phyloP scores from a whole-genome alignment of 2,329 filamentous ascomycete species.

The Colletotrichum godetiae region DNA sequence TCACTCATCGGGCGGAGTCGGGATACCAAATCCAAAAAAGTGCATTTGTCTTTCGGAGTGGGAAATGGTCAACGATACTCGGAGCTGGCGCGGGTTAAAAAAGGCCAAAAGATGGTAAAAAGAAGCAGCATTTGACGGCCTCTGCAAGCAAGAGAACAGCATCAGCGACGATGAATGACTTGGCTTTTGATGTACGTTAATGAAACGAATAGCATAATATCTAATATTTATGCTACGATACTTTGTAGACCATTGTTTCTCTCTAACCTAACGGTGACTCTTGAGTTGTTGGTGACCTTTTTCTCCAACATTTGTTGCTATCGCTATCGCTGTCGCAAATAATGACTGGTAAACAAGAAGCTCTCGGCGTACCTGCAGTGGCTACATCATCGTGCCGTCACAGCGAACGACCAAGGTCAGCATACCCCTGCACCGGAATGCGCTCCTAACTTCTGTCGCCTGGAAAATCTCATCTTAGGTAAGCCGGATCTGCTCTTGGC shows the following conservation, averaged over 20 bases:
- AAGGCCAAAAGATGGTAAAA: not conserved
- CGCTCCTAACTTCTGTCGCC: constrained; percentile 26
- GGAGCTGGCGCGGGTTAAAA: constrained; percentile 13
- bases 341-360: not conserved
- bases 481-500: constrained; percentile 25
- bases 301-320: not conserved
- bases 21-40: constrained; percentile 31
- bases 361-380: constrained; percentile 32
- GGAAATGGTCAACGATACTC: constrained; percentile 4
- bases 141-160: not conserved
- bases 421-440: constrained; percentile 22
- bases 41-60: not conserved
- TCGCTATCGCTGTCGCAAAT: not conserved
- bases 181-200: constrained; percentile 29
- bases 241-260: not conserved
- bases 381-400: constrained; percentile 35
- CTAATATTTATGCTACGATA: constrained; percentile 22
- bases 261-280: not conserved
- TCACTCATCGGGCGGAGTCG: constrained; percentile 28
- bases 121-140: constrained; percentile 4
- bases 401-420: not conserved
- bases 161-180: constrained; percentile 11
- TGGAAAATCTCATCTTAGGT: constrained; percentile 25
- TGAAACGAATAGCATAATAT: constrained; percentile 7
- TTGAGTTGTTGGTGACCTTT: not conserved